Base-by-base conservation (phyloP, 1,284 basidiomycete species). In the Hypsizygus ulmarius region DNA sequence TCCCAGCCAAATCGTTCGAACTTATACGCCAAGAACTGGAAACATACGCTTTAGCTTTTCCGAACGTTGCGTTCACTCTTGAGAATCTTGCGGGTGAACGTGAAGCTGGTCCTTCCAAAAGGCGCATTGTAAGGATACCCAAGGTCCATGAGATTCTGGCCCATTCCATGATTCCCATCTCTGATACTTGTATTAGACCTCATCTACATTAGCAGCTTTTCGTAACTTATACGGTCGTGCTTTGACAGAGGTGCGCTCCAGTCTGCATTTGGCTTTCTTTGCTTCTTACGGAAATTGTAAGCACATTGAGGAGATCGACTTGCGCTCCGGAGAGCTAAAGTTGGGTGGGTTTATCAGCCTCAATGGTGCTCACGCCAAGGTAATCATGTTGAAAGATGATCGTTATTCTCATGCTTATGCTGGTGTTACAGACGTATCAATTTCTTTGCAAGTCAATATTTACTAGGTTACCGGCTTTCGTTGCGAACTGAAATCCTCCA, bases 311-410 rank as follows among this genome's bases (percentile, higher is more conserved):
- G 79, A 81, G 43, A 73, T 93, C 42, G 59, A 80, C 27, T 68
- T 75, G 3, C 64, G 62, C 14, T 70, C 65, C 11, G 83, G 71
- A n/a, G 68, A 70, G 5, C 67, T 85, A 58, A 76, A 65, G 37
- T 65, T 92, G 2, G 72, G 87, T 51, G 92, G 92, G 1, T 94
- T 95, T 60, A 81, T 95, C 51, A 89, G 89, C 61, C 71, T 93
- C 5, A 75, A 81, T 18, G 90, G 90, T 3, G 77, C 84, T 25
- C 69, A 77, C 48, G 85, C 87, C 12, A 90, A 85, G 72, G 90
- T 87, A 48, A 47, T 29, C 38, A 9, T n/a, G n/a, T 47, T 38
- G 15, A 5, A 19, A 27, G 2, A 4, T 25, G 21, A 25, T 7
- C 7, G 7, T 7, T 25, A 7, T 25, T 4, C 7, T 7, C 7